phyloP scores from a whole-genome alignment of 2,329 filamentous ascomycete species.

The Dichotomopilus funicola region DNA sequence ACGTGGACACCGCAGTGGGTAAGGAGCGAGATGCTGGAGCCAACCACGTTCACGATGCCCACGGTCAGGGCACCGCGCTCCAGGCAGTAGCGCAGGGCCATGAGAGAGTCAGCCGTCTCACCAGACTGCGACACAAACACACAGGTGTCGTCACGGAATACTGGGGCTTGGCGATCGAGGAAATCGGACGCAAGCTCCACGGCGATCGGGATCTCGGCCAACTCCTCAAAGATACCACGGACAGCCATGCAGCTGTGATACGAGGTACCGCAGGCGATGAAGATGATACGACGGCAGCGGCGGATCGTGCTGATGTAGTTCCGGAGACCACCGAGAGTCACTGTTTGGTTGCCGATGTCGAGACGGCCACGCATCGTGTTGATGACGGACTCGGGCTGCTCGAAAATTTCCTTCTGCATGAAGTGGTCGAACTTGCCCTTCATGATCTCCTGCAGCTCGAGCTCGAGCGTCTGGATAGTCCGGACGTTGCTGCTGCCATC shows the following conservation, averaged over 20 bases:
- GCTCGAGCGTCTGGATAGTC: constrained; percentile 96
- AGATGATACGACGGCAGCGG: constrained; percentile 94
- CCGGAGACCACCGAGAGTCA: constrained; percentile 90
- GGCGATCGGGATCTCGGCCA: constrained; percentile 94
- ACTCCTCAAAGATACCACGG: constrained; percentile 92
- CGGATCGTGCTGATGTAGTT: constrained; percentile 97
- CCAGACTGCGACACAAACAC: constrained; percentile 98
- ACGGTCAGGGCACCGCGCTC: constrained; percentile 96
- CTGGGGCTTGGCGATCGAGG: constrained; percentile 89
- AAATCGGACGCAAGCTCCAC: constrained; percentile 98
- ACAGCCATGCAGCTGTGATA: constrained; percentile 99
- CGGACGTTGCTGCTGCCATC: constrained; percentile 96
- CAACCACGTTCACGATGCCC: constrained; percentile 97
- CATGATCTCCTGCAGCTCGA: constrained; percentile 99
- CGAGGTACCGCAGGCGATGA: constrained; percentile 96
- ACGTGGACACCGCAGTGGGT: constrained; percentile 99
- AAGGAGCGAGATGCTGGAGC: constrained; percentile 95
- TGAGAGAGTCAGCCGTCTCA: constrained; percentile 94
- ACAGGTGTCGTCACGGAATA: constrained; percentile 98
- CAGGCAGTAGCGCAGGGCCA: constrained; percentile 95
- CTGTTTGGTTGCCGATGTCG: constrained; percentile 85
- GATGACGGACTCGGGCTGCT: constrained; percentile 98
- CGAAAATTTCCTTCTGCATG: constrained; percentile 99
- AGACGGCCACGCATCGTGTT: constrained; percentile 99
- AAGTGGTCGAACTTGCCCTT: constrained; percentile 99